Evolutionary conservation across 1,139 yeast species (phyloP).

Genomic region (Yamadazyma diddensiae): DNA sequence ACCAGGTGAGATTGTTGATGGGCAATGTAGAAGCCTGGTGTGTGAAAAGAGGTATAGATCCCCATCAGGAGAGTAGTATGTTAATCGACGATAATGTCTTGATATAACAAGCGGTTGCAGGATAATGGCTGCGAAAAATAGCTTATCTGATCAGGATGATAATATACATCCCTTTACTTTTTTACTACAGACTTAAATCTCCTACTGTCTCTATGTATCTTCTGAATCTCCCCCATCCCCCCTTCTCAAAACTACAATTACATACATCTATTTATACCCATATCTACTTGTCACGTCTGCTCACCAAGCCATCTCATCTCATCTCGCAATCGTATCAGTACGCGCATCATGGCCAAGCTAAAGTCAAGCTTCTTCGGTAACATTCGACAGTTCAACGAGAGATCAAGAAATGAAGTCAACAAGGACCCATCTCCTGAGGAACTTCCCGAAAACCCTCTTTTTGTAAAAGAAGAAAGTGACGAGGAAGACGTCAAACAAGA

Average conservation of each 20-base stretch:
- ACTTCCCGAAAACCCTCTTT: background rate
- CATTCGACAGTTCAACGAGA: background rate
- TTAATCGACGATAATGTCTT: slow-evolving; percentile 28
- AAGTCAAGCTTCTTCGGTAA: slow-evolving; percentile 1
- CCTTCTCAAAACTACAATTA: no score
- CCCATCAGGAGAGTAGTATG: slow-evolving; percentile 21
- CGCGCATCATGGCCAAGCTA: background rate
- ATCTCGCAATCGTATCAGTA: background rate
- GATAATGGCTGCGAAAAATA: slow-evolving; percentile 1
- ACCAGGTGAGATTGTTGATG: slow-evolving; percentile 16
- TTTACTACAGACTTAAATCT: no score
- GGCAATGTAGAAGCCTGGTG: slow-evolving; percentile 33
- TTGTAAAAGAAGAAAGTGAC: slow-evolving; percentile 1
- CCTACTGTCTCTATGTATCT: no score
- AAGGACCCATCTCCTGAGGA: background rate
- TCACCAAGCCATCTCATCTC: slow-evolving; percentile 1
- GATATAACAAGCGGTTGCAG: slow-evolving; percentile 10
- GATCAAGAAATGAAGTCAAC: background rate
- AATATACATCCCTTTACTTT: no score
- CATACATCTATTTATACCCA: no score
- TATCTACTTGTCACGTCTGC: no score
- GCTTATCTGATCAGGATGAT: no score
- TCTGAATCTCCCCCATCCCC: no score
- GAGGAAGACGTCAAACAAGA: background rate
- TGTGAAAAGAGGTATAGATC: slow-evolving; percentile 20